Base-by-base conservation (phyloP, 2,329 filamentous ascomycete species). In the Diaporthe nobilis region DNA sequence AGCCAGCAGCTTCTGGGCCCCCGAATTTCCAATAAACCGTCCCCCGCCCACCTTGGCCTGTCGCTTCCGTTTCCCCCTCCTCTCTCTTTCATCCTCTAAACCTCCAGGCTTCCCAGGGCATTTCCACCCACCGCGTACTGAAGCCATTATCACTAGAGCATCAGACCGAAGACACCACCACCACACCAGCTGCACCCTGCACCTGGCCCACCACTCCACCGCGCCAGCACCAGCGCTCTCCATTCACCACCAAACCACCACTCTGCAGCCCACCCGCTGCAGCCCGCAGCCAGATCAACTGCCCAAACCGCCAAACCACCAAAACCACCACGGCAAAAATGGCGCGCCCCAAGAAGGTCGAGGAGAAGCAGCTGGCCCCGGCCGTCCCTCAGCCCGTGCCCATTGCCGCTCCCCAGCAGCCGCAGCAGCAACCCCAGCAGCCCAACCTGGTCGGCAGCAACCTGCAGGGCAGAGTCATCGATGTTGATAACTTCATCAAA, bases 401-500 rank as follows among this genome's bases (percentile, higher is more conserved):
- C 28, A 65, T 72, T 20, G 49, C 67, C 34, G 55, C 68, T 42
- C 72, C 74, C 73, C 61, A 75, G 53, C 71, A 65, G 60, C 55
- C 71, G 37, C 47, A 65, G 61, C 49, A 53, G 51, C 70, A 72
- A 49, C 63, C 67, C 47, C 71, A 71, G 28, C 53, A 68, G 42
- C 74, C 74, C 71, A 61, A 22, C 68, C 42, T 55, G 51, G 67
- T 53, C 44, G 49, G 53, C 74, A 53, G 31, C 47, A 75, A 72
- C 72, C 72, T 70, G 31, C 75, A 76, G 72, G 68, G 73, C 74
- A 85, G 87, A 80, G 85, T 87, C 57, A 90, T 94, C 78, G 91
- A 95, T 77, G 89, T 94, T 75, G 93, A 95, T 75, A 93, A 94
- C 84, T 96, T 96, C 83, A 90, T 94, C 77, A 90, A 93, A 82